phyloP scores from a whole-genome alignment of 2,329 filamentous ascomycete genomes.

The Didymella lethalis region DNA sequence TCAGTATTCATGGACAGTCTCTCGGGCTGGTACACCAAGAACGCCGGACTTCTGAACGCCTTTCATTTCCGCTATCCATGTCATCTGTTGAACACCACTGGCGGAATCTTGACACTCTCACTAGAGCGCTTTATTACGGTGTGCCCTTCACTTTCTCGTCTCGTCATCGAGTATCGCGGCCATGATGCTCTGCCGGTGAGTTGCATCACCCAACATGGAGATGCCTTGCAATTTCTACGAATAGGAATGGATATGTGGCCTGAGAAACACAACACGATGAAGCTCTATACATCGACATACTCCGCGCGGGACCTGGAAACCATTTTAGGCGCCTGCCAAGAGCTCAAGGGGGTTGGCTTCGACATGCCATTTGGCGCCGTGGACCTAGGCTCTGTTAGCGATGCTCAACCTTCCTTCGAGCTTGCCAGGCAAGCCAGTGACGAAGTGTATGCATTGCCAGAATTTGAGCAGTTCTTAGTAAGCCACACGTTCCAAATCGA shows the following conservation, averaged over 20 bases:
- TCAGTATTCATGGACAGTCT: not conserved
- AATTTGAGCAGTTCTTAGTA: not conserved
- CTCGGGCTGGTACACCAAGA: not conserved
- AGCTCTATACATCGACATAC: not conserved
- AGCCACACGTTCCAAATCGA: not conserved
- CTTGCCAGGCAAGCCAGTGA: not conserved
- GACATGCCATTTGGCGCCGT: not conserved
- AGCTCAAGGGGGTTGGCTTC: not conserved
- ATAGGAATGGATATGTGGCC: not conserved
- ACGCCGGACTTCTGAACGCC: not conserved
- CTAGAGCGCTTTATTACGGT: not conserved
- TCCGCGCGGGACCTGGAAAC: not conserved
- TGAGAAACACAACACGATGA: not conserved
- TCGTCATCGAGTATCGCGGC: not conserved
- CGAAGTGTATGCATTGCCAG: not conserved
- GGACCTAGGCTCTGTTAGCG: not conserved
- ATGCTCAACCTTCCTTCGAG: not conserved
- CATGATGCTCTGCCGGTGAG: not conserved
- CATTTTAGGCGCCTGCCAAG: not conserved
- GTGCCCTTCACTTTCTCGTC: not conserved
- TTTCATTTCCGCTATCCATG: not conserved
- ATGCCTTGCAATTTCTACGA: not conserved
- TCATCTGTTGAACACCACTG: not conserved
- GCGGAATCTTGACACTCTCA: not conserved
- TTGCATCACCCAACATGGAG: constrained; percentile 2